These are phyloP conservation scores for Pleurostoma richardsiae DNA, from an alignment of 2,329 filamentous ascomycete genomes.

Conservation along the genomic window DNA sequence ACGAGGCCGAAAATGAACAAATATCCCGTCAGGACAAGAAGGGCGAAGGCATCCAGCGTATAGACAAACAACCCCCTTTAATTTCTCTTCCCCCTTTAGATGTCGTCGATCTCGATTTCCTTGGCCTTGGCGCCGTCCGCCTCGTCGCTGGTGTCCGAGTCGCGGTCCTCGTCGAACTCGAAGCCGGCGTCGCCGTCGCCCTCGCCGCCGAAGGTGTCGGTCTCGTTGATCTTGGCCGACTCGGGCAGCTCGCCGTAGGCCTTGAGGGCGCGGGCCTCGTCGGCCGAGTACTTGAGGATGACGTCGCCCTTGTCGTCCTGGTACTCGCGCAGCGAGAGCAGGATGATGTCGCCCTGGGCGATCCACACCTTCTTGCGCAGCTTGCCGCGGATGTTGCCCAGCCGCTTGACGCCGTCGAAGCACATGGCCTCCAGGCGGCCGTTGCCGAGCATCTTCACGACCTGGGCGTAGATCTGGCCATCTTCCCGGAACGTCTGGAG, in stretches of 20 bases:
- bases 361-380: conserved; percentile 99
- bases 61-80: too few species aligned
- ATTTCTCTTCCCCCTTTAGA: conserved; percentile 47
- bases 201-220: conserved; percentile 86
- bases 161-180: conserved; percentile 94
- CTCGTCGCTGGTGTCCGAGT: conserved; percentile 52
- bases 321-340: conserved; percentile 75
- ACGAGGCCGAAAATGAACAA: neutral
- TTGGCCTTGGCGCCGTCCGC: conserved; percentile 50
- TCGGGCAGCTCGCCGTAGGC: conserved; percentile 97
- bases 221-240: conserved; percentile 99
- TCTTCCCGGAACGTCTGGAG: conserved; percentile 68
- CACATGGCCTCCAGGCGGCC: conserved; percentile 87
- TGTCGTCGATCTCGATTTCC: conserved; percentile 87
- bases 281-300: conserved; percentile 91
- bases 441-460: conserved; percentile 94
- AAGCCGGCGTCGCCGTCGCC: conserved; percentile 95
- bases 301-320: conserved; percentile 89
- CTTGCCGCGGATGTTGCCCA: conserved; percentile 72
- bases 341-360: conserved; percentile 95
- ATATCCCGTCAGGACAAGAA: neutral
- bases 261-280: conserved; percentile 93
- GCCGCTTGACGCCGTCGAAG: conserved; percentile 88
- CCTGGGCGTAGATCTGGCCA: conserved; percentile 65
- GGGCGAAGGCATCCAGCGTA: too few species aligned